Evolutionary conservation across 2,329 filamentous ascomycete genomes (phyloP).

Genomic region (Escovopsis weberi): DNA sequence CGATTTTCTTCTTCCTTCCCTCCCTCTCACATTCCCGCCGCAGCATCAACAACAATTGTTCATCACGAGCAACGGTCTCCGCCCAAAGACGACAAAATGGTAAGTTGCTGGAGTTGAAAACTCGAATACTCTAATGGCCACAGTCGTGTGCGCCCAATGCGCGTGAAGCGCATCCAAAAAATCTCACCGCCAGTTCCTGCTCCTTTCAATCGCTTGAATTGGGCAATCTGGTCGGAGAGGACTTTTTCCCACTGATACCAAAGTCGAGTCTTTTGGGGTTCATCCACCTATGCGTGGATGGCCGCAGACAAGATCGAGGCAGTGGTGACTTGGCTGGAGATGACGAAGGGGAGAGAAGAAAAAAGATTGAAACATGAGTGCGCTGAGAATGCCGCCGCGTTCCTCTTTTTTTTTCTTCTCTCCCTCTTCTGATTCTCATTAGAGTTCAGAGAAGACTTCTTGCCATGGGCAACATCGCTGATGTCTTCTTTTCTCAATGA

Average conservation of each 20-base stretch:
- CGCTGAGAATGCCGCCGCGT: constrained; percentile 39
- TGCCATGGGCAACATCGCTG: constrained; percentile 70
- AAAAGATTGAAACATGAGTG: constrained; percentile 6
- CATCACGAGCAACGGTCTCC: constrained; percentile 21
- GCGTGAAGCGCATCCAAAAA: constrained; percentile 12
- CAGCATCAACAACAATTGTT: constrained; percentile 20
- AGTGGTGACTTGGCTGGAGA: constrained; percentile 52
- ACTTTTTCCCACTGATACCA: too few species aligned
- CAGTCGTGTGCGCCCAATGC: constrained; percentile 21
- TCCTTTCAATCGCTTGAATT: constrained; percentile 18
- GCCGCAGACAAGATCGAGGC: constrained; percentile 4
- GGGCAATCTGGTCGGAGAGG: too few species aligned
- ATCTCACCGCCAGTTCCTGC: constrained; percentile 14
- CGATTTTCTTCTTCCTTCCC: constrained; percentile 14
- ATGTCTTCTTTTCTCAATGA: constrained; percentile 99
- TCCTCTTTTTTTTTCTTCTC: too few species aligned
- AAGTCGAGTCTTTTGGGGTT: too few species aligned
- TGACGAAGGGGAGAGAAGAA: constrained; percentile 6
- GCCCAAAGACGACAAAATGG: constrained; percentile 26
- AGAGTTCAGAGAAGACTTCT: constrained; percentile 83
- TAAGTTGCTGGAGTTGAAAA: constrained; percentile 18
- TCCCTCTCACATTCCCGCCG: constrained; percentile 14
- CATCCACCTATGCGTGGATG: too few species aligned
- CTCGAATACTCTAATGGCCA: constrained; percentile 24
- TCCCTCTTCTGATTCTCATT: constrained; percentile 45